phyloP scores from a whole-genome alignment of 176 grass and related monocot genomes.

The Themeda triandra region DNA sequence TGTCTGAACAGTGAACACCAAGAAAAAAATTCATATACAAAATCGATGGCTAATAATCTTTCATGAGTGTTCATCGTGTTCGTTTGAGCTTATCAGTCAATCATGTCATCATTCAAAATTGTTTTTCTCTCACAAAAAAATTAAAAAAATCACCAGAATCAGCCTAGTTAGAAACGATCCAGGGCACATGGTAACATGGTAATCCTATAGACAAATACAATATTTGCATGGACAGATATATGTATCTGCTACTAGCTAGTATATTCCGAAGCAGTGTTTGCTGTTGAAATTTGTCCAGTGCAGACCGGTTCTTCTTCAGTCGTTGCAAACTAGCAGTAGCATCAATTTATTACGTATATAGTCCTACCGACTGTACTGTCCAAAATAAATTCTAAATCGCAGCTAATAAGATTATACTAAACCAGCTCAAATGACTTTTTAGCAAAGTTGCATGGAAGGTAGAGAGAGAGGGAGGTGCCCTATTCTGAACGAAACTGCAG shows the following conservation, averaged over 20 bases:
- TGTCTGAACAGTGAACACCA: not conserved
- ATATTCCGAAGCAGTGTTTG: not conserved
- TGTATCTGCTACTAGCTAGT: not conserved
- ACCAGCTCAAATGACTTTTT: not conserved
- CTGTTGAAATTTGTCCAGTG: not conserved
- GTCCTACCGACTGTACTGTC: not conserved
- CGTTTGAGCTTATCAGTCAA: too few relatives aligned
- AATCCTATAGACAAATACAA: not conserved
- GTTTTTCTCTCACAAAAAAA: too few relatives aligned
- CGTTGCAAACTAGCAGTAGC: not conserved
- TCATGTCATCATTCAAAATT: too few relatives aligned
- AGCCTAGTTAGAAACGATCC: too few relatives aligned
- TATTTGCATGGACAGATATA: not conserved
- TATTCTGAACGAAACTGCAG: slow-evolving; percentile 18
- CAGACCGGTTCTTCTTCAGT: not conserved
- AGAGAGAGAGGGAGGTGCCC: not conserved
- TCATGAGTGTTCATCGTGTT: too few relatives aligned
- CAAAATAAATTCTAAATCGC: not conserved
- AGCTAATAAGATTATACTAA: not conserved
- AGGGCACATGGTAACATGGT: too few relatives aligned
- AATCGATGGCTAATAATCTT: not conserved
- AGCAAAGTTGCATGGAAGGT: not conserved
- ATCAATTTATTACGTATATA: not conserved
- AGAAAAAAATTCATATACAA: not conserved
- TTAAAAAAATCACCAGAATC: too few relatives aligned